Percentiles rank a stretch among this genome's conserved stretches.
Evolutionary conservation across 768 basidiomycete species (phyloP).

Genomic region (Cystofilobasidium bisporidii): DNA sequence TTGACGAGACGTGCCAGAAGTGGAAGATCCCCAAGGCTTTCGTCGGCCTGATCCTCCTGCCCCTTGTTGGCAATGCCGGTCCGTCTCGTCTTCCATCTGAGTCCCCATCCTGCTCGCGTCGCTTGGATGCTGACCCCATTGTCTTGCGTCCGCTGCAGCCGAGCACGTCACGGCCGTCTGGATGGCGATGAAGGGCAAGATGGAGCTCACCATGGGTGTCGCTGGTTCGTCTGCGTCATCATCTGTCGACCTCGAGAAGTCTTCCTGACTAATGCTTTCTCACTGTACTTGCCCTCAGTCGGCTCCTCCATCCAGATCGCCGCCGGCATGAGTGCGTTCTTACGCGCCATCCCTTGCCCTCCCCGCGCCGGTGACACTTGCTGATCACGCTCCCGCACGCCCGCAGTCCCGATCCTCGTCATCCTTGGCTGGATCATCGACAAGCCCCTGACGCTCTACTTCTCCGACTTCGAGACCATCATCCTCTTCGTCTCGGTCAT

Average conservation of each 20-base stretch:
- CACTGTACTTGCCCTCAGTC: too few species aligned
- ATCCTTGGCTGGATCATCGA: slow-evolving; percentile 39
- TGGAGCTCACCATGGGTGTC: slow-evolving; percentile 31
- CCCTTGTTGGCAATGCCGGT: slow-evolving; percentile 22
- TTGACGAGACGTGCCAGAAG: slow-evolving; percentile 31
- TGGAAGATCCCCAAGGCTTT: slow-evolving; percentile 27
- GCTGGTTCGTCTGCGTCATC: too few species aligned
- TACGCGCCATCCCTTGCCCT: background rate
- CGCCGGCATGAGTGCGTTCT: slow-evolving; percentile 31
- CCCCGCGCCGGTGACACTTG: too few species aligned
- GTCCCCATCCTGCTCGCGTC: background rate
- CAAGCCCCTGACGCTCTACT: slow-evolving; percentile 37
- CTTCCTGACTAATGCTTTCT: too few species aligned
- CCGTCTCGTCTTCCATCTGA: background rate
- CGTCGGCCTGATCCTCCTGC: slow-evolving; percentile 25
- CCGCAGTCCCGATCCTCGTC: slow-evolving; percentile 34
- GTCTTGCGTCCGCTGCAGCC: slow-evolving; percentile 9
- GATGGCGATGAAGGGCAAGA: slow-evolving; percentile 27
- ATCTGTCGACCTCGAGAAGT: too few species aligned
- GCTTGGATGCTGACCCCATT: background rate
- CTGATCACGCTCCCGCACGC: too few species aligned
- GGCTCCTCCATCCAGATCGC: slow-evolving; percentile 37
- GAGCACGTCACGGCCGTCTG: slow-evolving; percentile 27
- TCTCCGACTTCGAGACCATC: slow-evolving; percentile 38
- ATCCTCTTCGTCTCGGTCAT: slow-evolving; percentile 36